phyloP scores from a whole-genome alignment of 176 grass and related monocot species.

The Thinopyrum elongatum region DNA sequence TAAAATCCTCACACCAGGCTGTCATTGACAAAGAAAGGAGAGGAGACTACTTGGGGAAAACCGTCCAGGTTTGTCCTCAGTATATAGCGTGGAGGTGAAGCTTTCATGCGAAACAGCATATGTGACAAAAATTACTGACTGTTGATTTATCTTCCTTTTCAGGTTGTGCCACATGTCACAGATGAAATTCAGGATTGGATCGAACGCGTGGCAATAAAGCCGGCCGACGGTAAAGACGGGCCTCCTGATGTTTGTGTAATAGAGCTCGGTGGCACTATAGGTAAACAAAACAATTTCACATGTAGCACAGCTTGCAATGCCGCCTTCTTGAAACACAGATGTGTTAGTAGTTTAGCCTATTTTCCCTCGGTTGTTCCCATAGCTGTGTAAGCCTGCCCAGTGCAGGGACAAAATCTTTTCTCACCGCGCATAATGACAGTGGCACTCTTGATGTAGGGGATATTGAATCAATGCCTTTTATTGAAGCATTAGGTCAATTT shows the following conservation, averaged over 20 bases:
- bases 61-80: conserved; percentile 69
- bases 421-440: conserved; percentile 44
- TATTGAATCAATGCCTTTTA: conserved; percentile 99
- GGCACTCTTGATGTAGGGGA: conserved; percentile 88
- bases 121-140: conserved; percentile 5
- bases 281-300: conserved; percentile 45
- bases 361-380: conserved; percentile 15
- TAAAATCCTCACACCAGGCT: conserved; percentile 47
- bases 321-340: not conserved
- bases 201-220: conserved; percentile 72
- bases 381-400: no score
- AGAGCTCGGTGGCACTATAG: conserved; percentile 94
- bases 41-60: conserved; percentile 97
- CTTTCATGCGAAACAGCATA: conserved; percentile 6
- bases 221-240: conserved; percentile 82
- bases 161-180: conserved; percentile 97
- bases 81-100: not conserved
- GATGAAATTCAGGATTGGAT: conserved; percentile 99
- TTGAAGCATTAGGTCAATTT: conserved; percentile 96
- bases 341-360: conserved; percentile 26
- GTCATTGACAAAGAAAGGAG: conserved; percentile 96
- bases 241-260: conserved; percentile 94
- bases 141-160: conserved; percentile 40
- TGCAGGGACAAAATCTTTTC: no score
- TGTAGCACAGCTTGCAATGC: not conserved